These are phyloP conservation scores for Dothiorella sarmentorum DNA, from an alignment of 2,329 filamentous ascomycete genomes.

Conservation along the genomic window DNA sequence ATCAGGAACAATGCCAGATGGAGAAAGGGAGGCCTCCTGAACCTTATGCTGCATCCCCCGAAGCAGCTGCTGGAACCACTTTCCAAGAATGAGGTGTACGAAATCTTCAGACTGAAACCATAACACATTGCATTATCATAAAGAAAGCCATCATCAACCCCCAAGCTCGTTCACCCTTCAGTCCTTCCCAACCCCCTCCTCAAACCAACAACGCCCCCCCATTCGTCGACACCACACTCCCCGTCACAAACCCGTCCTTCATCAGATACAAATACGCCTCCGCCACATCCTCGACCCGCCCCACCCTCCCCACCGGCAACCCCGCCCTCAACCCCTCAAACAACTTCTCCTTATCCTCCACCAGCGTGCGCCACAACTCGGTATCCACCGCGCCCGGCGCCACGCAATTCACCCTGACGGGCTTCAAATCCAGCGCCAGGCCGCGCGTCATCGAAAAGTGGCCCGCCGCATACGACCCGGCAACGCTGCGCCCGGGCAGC, in stretches of 20 bases:
- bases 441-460: conserved; percentile 52
- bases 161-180: too few relatives aligned
- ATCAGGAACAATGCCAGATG: too few relatives aligned
- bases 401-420: conserved; percentile 62
- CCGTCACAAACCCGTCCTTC: conserved; percentile 47
- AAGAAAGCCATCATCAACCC: too few relatives aligned
- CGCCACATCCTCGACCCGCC: conserved; percentile 31
- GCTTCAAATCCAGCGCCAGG: conserved; percentile 61
- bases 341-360: conserved; percentile 27
- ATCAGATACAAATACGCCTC: conserved; percentile 50
- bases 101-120: too few relatives aligned
- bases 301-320: conserved; percentile 29
- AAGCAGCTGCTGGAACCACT: too few relatives aligned
- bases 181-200: too few relatives aligned
- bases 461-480: conserved; percentile 49
- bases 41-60: too few relatives aligned
- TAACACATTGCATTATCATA: too few relatives aligned
- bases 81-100: too few relatives aligned
- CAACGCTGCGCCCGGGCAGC: conserved; percentile 49
- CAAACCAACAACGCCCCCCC: conserved; percentile 33
- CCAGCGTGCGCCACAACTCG: conserved; percentile 38
- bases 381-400: conserved; percentile 52
- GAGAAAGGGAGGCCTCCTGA: too few relatives aligned
- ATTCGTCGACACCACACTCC: conserved; percentile 44
- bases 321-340: conserved; percentile 24